These are phyloP conservation scores for Ramaria sp. DNA, from an alignment of 768 basidiomycete genomes.

Conservation along the genomic window DNA sequence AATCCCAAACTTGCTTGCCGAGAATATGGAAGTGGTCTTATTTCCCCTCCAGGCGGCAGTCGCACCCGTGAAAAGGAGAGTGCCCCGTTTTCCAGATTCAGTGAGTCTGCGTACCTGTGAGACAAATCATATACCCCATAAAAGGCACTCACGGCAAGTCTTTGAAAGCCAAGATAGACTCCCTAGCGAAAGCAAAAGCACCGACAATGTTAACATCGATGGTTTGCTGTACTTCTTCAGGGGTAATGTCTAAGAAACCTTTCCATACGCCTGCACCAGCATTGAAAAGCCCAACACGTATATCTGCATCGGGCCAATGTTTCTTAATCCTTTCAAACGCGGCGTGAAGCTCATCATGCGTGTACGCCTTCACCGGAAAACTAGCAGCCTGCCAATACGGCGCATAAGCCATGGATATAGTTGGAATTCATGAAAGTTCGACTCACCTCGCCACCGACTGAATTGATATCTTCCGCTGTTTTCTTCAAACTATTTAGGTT, in stretches of 20 bases:
- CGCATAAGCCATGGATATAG: background rate
- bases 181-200: conserved; percentile 54
- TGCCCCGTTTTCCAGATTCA: conserved; percentile 43
- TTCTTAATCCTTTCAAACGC: conserved; percentile 39
- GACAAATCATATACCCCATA: background rate
- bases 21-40: conserved; percentile 44
- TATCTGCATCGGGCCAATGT: conserved; percentile 34
- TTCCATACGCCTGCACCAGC: conserved; percentile 48
- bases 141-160: conserved; percentile 6
- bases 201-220: conserved; percentile 43
- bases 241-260: conserved; percentile 52
- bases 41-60: conserved; percentile 60
- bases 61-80: conserved; percentile 63
- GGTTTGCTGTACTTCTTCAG: conserved; percentile 40
- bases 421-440: background rate
- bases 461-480: conserved; percentile 43
- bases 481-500: conserved; percentile 39
- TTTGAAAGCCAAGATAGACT: conserved; percentile 49
- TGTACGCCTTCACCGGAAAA: conserved; percentile 39
- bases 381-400: conserved; percentile 34
- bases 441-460: conserved; percentile 46
- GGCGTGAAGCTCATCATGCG: conserved; percentile 27
- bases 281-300: conserved; percentile 59
- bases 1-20: conserved; percentile 52
- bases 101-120: conserved; percentile 13